Percentiles rank a stretch among this genome's conserved stretches.
Evolutionary conservation across 108 stramenopile species (phyloP).

Genomic region (Parietichytrium sp.): DNA sequence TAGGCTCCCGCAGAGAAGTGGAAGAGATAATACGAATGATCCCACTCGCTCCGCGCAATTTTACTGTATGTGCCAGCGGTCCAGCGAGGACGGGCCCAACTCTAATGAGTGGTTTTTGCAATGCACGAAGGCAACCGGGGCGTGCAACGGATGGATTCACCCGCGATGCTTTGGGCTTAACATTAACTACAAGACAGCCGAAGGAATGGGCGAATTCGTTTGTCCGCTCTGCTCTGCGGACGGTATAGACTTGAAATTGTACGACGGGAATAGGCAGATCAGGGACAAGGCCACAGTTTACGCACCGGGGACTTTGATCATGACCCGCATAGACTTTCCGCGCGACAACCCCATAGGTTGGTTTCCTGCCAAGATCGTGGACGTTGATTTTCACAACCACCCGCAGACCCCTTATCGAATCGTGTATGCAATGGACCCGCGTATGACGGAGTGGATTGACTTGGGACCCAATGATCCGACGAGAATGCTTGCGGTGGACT

Average conservation of each 20-base stretch:
- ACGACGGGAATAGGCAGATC: background rate
- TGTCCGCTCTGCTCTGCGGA: slow-evolving; percentile 28
- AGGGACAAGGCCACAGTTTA: background rate
- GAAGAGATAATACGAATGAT: too few relatives aligned
- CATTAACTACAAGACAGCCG: background rate
- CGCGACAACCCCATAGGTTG: background rate
- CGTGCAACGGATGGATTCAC: slow-evolving; percentile 32
- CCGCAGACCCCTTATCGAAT: background rate
- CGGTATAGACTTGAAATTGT: background rate
- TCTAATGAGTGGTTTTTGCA: background rate
- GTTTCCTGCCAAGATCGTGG: slow-evolving; percentile 33
- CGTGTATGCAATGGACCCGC: slow-evolving; percentile 2
- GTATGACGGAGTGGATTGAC: slow-evolving; percentile 1
- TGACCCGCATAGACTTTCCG: slow-evolving; percentile 18
- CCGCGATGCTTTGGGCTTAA: background rate
- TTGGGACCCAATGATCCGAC: slow-evolving; percentile 23
- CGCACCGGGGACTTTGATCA: background rate
- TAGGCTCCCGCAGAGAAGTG: too few relatives aligned
- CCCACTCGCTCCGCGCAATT: too few relatives aligned
- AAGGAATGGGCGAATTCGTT: background rate
- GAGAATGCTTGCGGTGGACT: slow-evolving; percentile 23
- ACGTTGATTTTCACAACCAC: slow-evolving; percentile 11
- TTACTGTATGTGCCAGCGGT: slow-evolving; percentile 11
- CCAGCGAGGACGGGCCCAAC: background rate
- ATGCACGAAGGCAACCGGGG: slow-evolving; percentile 15